phyloP scores from a whole-genome alignment of 495 filamentous ascomycete species.

The Lichenothelia convexa region DNA sequence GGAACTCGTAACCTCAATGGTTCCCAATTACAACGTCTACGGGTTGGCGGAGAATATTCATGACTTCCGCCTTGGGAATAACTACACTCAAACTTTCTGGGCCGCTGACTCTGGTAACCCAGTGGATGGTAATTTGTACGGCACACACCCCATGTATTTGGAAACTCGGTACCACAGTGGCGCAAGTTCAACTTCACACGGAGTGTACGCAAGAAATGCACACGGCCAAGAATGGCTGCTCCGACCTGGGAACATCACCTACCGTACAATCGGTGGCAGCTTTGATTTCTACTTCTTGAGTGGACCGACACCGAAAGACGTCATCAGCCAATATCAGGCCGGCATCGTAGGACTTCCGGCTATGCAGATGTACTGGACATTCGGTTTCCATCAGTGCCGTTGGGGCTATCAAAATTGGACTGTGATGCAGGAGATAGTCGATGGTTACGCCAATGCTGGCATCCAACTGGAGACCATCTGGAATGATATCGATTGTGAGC shows the following conservation, averaged over 20 bases:
- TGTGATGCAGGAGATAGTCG: constrained; percentile 4
- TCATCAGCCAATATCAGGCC: constrained; percentile 5
- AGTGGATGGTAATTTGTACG: constrained; percentile 9
- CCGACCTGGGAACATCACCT: constrained; percentile 6
- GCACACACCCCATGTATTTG: constrained; percentile 9
- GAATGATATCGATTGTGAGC: constrained; percentile 3
- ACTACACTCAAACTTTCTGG: constrained; percentile 8
- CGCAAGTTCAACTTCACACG: constrained; percentile 6
- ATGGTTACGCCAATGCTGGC: constrained; percentile 4
- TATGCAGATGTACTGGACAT: constrained; percentile 9
- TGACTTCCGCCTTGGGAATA: constrained; percentile 8
- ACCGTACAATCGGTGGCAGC: constrained; percentile 12
- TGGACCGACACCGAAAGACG: constrained; percentile 4
- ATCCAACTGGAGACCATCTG: constrained; percentile 4
- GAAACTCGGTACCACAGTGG: constrained; percentile 8
- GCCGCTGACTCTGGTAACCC: constrained; percentile 6
- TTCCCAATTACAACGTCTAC: constrained; percentile 12
- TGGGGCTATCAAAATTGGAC: constrained; percentile 8
- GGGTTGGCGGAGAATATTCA: constrained; percentile 12
- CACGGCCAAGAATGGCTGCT: constrained; percentile 14
- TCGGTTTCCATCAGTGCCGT: constrained; percentile 8
- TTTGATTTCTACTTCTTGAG: constrained; percentile 14
- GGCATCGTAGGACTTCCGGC: constrained; percentile 5
- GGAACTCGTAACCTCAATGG: constrained; percentile 10
- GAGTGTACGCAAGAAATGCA: constrained; percentile 12